Base-by-base conservation (phyloP, 2,329 filamentous ascomycete species). In the Myriangium duriaei region DNA sequence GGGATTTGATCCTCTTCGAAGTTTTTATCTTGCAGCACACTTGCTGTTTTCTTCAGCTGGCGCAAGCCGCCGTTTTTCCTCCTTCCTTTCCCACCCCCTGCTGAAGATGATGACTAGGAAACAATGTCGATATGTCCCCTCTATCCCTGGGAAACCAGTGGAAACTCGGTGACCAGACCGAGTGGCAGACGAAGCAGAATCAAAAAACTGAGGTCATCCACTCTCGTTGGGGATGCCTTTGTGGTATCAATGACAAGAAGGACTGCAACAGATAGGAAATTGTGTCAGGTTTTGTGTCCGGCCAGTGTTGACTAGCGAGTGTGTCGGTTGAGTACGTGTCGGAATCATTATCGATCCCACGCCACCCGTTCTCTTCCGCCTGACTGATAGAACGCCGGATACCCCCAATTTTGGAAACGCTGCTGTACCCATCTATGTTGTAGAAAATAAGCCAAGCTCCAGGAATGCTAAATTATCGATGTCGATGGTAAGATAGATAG, bases 161-260 rank as follows among this genome's bases (percentile, higher is more conserved):
- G 29, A 28, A 39, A 32, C 30, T 39, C 32, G 36, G 32, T 39
- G 36, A 39, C 36, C 30, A 39, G 36, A 39, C 28, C 36, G 32
- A 39, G 36, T 16, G 26, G n/a, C 7, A 7, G 7, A n/a, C 21
- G n/a, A 7, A 26, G 21, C n/a, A 26, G 21, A 26, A 26, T 7
- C 21, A 26, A n/a, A n/a, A 7, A 26, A n/a, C 21, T 7, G 21
- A 26, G 21, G 21, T 26, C 21, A n/a, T 26, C 21, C 21, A 7
- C 7, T 26, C 21, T 26, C 21, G n/a, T 26, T 26, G 7, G n/a
- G 21, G 21, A 26, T n/a, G 21, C 21, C 21, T 26, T 26, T 26
- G 21, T 26, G 21, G 21, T 26, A 26, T 26, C 21, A n/a, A 26
- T 26, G 21, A 26, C 21, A 26, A 26, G n/a, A 26, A 26, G n/a